These are phyloP conservation scores for Crinitomyces ghanaensis DNA, from an alignment of 805 yeast genomes.

Conservation along the genomic window DNA sequence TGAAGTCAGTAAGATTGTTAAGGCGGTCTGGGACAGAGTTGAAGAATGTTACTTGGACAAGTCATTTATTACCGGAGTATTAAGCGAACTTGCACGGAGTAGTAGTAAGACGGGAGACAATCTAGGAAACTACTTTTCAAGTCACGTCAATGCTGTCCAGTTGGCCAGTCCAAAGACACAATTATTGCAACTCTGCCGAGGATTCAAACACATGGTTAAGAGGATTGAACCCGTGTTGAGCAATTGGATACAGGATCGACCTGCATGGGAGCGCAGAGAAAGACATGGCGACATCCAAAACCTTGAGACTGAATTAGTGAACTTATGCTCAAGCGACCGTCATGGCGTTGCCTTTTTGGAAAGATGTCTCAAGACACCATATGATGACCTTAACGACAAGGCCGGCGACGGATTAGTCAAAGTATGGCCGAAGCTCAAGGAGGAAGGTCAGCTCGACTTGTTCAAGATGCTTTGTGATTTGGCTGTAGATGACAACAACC, in stretches of 20 bases:
- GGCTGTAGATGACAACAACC: constrained; percentile 29
- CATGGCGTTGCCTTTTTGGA: constrained; percentile 53
- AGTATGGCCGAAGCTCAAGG: constrained; percentile 47
- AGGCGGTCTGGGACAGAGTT: constrained; percentile 24
- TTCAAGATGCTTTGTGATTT: constrained; percentile 52
- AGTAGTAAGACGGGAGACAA: constrained; percentile 11
- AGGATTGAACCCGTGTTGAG: constrained; percentile 34
- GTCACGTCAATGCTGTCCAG: constrained; percentile 46
- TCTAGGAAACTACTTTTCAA: constrained; percentile 50
- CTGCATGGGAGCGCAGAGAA: constrained; percentile 32
- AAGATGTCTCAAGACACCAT: constrained; percentile 35
- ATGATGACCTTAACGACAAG: constrained; percentile 25
- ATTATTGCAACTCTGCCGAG: constrained; percentile 36
- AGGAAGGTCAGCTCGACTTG: constrained; percentile 45
- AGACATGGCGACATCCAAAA: constrained; percentile 36
- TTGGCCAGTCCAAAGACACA: constrained; percentile 46
- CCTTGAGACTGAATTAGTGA: constrained; percentile 48
- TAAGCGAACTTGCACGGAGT: constrained; percentile 1
- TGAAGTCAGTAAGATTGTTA: constrained; percentile 43
- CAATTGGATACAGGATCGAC: constrained; percentile 38
- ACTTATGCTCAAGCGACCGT: constrained; percentile 54
- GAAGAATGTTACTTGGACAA: constrained; percentile 41
- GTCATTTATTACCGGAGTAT: constrained; percentile 29
- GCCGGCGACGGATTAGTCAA: constrained; percentile 41
- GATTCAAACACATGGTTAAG: constrained; percentile 29